Conservation (phyloP, 192 early-diverging fungal species). For the Linnemannia hyalina region DNA sequence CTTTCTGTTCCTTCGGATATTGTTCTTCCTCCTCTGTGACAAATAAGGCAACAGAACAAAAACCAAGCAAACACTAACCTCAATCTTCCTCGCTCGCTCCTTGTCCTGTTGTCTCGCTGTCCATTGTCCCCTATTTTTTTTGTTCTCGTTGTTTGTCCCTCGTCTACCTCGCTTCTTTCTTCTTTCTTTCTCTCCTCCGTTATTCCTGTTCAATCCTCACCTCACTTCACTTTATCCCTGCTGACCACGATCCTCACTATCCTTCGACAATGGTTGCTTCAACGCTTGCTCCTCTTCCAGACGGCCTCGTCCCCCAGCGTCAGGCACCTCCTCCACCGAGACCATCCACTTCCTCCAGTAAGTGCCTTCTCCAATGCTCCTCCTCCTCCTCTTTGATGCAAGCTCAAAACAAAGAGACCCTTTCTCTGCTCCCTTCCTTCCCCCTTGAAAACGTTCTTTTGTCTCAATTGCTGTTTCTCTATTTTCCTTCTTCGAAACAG, state of each 20-base stretch:
- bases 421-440: not conserved
- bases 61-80: too few species aligned
- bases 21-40: not conserved
- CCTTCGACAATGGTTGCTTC: not conserved
- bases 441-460: not conserved
- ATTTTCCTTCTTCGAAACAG: constrained; percentile 13
- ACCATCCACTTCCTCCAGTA: constrained; percentile 39
- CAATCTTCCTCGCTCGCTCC: not conserved
- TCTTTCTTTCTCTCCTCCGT: not conserved
- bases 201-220: not conserved
- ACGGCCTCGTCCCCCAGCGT: constrained; percentile 56
- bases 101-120: not conserved
- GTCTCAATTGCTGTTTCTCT: not conserved
- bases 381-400: not conserved
- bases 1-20: too few species aligned
- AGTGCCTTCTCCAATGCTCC: not conserved
- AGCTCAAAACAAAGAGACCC: not conserved
- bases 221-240: not conserved
- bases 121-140: constrained; percentile 7
- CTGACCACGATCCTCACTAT: constrained; percentile 4
- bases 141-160: not conserved
- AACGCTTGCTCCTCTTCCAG: constrained; percentile 14
- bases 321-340: constrained; percentile 59
- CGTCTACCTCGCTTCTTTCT: not conserved
- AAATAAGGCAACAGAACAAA: too few species aligned